Base-by-base conservation (phyloP, 768 basidiomycete species). In the Plicaturopsis crispa region DNA sequence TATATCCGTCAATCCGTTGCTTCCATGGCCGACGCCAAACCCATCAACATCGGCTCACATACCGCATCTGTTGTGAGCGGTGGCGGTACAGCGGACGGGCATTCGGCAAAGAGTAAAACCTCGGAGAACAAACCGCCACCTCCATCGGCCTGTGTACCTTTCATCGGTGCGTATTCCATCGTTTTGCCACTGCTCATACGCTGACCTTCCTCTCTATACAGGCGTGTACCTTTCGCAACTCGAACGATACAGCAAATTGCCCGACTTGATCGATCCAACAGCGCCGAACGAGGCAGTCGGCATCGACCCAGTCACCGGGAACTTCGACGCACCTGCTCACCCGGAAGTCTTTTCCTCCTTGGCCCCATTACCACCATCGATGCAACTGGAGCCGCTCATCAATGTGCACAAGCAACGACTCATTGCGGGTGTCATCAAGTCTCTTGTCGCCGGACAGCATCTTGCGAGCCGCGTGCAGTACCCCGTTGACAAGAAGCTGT, bases 321-420 rank as follows among this genome's bases (percentile, higher is more conserved):
- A 72, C 47, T 79, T 88, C 41, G 76, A 81, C 44, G 58, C 80
- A 6, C 84, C 78, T 1, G 72, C 79, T 21, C 79, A 81, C 46
- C 84, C 87, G 0, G 84, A 88, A 43, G 84, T 89, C 19, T 91
- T 91, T 56, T 67, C 77, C 1, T 67, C 78, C 10, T 70, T 91
- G 5, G 69, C 78, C 3, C 72, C 80, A 6, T 73, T 90, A 4
- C 88, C 87, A 0, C 53, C 75, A 1, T 72, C 74, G n/a, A 85
- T 89, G 67, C 75, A 80, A 44, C 72, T 91, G 20, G 86, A 90
- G 49, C 86, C 88, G 3, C 59, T 91, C 41, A 86, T 91, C 61
- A 91, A 89, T 53, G 81, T 91, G 5, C 85, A 90, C 59, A 90
- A 91, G 59, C 88, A 91, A 53, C 76, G 88, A 24, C 61, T 81